phyloP scores from a whole-genome alignment of 2,329 filamentous ascomycete genomes.

The Colletotrichum orchidophilum region DNA sequence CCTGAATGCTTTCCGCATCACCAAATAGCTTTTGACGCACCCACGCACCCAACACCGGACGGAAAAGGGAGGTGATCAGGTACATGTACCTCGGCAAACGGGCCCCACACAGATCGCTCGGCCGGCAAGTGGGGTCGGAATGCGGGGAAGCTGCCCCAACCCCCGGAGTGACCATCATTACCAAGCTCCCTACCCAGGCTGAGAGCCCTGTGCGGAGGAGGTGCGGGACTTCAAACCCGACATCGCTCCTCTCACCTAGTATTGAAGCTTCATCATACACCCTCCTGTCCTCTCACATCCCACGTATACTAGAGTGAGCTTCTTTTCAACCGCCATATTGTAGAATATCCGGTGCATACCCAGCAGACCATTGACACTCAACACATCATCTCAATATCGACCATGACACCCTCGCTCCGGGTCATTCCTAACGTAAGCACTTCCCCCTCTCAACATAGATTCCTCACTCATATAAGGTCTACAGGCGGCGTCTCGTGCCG shows the following conservation, averaged over 20 bases:
- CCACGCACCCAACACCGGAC: too few species aligned
- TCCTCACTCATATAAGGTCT: neutral
- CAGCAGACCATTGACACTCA: neutral
- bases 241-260: constrained; percentile 15
- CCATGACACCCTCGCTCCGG: constrained; percentile 38
- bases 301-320: neutral
- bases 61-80: neutral
- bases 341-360: neutral
- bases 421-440: constrained; percentile 40
- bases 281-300: neutral
- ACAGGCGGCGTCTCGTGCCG: constrained; percentile 70
- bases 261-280: neutral
- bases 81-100: constrained; percentile 25
- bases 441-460: neutral
- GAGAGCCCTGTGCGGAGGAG: constrained; percentile 28
- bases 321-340: neutral
- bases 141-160: constrained; percentile 29
- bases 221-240: constrained; percentile 13
- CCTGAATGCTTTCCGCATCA: too few species aligned
- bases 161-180: constrained; percentile 11
- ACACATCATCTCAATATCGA: neutral
- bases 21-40: too few species aligned
- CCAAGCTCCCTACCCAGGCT: constrained; percentile 1
- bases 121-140: constrained; percentile 29
- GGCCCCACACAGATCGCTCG: constrained; percentile 22